Base-by-base conservation (phyloP, 495 filamentous ascomycete species). In the Hyaloscypha finlandica region DNA sequence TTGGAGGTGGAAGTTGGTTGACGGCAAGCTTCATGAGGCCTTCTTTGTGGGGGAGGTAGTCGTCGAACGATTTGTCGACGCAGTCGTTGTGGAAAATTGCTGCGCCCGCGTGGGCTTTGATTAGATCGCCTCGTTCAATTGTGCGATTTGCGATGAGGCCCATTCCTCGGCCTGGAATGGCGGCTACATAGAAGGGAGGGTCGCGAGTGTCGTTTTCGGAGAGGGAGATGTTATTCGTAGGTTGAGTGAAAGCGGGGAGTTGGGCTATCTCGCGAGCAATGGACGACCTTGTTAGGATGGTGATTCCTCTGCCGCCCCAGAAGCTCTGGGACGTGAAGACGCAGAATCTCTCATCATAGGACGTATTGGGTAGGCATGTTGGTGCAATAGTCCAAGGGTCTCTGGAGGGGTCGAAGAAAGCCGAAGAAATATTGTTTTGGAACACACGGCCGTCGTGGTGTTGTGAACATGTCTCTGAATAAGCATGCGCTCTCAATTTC, bases 231-330 rank as follows among this genome's bases (percentile, higher is more conserved):
- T 32, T 25, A 29, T 61, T 55, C 6, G 29, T 45, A 4, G 60
- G 16, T 56, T 3, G 2, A 8, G 35, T 8, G 62, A 71, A 68
- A 0, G 61, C 61, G 16, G 48, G 48, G 3, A 64, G 30, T 14
- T 16, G 53, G 1, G 58, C 35, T 14, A 71, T 53, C 11, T 66
- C 12, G 4, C 22, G 19, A 1, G 69, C 69, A 5, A 68, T 71
- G 16, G 55, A 58, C 14, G 69, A 66, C 35, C 52, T 71, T 3
- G 69, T 68, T 20, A 71, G 6, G 20, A 68, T 53, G n/a, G 69
- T 63, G 37, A 71, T 64, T 19, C 69, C 69, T 8, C 69, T 57
- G 20, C 37, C 35, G 25, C 22, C n/a, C 33, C 29, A 57, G 30
- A 68, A 68, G 14, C 29, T 35, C 6, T 57, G 22, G 16, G 65